Conservation (phyloP, 2,329 filamentous ascomycete species). For the Aspergillus sp. region DNA sequence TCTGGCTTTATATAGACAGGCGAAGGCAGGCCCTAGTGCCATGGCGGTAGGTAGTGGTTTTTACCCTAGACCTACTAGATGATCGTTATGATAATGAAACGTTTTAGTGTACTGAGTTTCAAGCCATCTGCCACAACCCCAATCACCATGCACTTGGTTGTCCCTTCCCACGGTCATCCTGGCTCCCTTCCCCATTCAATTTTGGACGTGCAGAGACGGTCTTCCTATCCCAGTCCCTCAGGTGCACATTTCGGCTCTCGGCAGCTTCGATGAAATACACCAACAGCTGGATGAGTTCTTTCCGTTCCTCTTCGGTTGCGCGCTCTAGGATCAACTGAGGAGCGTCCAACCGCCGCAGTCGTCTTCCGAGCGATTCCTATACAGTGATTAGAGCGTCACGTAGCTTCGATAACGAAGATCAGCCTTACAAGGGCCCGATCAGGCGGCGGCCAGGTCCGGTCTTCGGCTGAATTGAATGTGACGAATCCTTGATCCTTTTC, state of each 20-base stretch:
- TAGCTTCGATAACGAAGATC: neutral
- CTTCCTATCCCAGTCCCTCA: neutral
- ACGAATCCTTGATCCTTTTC: neutral
- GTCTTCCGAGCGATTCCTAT: neutral
- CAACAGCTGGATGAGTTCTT: conserved; percentile 4
- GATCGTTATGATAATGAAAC: neutral
- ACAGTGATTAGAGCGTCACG: neutral
- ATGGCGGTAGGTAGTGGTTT: neutral
- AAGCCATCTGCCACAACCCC: neutral
- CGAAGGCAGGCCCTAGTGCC: neutral
- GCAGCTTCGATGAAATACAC: conserved; percentile 1
- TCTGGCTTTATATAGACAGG: neutral
- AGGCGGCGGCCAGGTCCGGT: conserved; percentile 6
- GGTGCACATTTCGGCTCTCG: neutral
- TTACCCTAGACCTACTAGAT: neutral
- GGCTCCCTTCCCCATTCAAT: neutral
- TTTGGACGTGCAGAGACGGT: neutral
- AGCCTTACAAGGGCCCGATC: neutral
- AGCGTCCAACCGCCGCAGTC: neutral
- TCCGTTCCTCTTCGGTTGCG: neutral
- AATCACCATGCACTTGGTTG: neutral
- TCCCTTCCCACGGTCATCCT: neutral
- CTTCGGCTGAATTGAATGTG: conserved; percentile 9
- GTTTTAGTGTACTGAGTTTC: neutral
- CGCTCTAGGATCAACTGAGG: neutral